These are phyloP conservation scores for Talaromyces pinophilus DNA, from an alignment of 2,329 filamentous ascomycete species.

Conservation along the genomic window DNA sequence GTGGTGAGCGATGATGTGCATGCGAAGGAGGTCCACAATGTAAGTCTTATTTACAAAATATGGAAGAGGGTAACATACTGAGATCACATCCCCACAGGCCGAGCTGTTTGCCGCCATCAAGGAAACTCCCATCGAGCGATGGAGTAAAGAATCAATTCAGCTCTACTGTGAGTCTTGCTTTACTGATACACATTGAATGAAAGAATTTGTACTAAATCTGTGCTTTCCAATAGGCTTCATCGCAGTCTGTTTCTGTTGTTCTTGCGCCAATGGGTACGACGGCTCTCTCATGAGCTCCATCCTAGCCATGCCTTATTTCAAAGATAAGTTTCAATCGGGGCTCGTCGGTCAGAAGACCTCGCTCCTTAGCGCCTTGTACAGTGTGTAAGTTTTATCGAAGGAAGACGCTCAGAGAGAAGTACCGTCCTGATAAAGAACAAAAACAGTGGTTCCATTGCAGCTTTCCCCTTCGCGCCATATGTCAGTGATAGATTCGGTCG, in stretches of 20 bases:
- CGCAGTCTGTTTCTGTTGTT: constrained; percentile 38
- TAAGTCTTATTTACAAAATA: not conserved
- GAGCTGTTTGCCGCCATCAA: constrained; percentile 52
- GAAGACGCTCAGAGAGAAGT: not conserved
- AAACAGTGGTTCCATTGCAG: constrained; percentile 43
- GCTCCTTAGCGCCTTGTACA: constrained; percentile 49
- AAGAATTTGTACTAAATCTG: not conserved
- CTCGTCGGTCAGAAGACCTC: constrained; percentile 44
- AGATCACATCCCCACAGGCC: constrained; percentile 42
- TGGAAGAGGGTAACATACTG: constrained; percentile 43
- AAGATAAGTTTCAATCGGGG: constrained; percentile 46
- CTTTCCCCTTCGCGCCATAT: constrained; percentile 45
- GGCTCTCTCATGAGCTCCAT: constrained; percentile 37
- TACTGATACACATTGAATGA: not conserved
- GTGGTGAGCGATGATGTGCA: constrained; percentile 35
- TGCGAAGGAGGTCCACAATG: constrained; percentile 36
- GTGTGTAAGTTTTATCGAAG: constrained; percentile 43
- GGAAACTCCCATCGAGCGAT: constrained; percentile 46
- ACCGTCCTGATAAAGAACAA: not conserved
- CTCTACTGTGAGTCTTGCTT: constrained; percentile 32
- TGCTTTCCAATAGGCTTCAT: constrained; percentile 1
- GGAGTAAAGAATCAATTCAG: constrained; percentile 35
- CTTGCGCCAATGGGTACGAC: constrained; percentile 38
- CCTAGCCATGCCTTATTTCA: constrained; percentile 34
- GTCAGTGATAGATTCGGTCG: constrained; percentile 51